A percentile compares a stretch with the other conserved stretches of the same genome.
phyloP scores from a whole-genome alignment of 108 stramenopile species.

The Nitzschia palea region DNA sequence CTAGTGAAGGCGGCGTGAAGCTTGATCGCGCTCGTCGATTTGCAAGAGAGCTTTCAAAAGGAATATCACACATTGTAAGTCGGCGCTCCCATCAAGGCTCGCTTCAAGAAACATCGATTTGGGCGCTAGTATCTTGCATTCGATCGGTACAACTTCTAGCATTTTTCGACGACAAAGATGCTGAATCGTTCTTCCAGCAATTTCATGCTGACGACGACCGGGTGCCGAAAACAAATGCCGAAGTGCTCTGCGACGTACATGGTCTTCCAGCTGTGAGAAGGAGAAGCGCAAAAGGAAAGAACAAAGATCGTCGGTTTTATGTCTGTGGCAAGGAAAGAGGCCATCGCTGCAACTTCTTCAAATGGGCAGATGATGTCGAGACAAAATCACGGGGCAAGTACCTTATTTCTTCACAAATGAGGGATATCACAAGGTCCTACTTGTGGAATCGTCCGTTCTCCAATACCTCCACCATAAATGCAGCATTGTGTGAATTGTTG shows the following conservation, averaged over 20 bases:
- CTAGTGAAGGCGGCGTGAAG: not conserved
- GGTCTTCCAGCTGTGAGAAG: conserved; percentile 74
- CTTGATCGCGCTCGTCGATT: conserved; percentile 18
- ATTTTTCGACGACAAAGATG: not conserved
- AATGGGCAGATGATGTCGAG: conserved; percentile 48
- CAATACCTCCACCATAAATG: conserved; percentile 12
- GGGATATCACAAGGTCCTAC: not conserved
- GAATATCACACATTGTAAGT: conserved; percentile 9
- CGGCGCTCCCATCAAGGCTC: not conserved
- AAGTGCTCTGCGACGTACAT: conserved; percentile 66
- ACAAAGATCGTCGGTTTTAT: conserved; percentile 80
- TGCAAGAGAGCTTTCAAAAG: conserved; percentile 23
- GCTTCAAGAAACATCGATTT: not conserved
- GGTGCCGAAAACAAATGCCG: conserved; percentile 43
- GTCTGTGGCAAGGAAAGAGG: conserved; percentile 77
- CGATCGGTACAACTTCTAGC: conserved; percentile 20
- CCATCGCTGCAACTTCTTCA: conserved; percentile 62
- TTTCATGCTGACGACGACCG: not conserved
- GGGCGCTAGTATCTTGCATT: conserved; percentile 13
- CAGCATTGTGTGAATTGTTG: conserved; percentile 23
- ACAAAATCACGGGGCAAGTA: conserved; percentile 3
- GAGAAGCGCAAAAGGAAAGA: conserved; percentile 56
- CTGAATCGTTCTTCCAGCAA: not conserved
- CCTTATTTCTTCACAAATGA: not conserved
- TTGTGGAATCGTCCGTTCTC: not conserved